Evolutionary conservation across 1,284 basidiomycete species (phyloP), one percentile per base, ranked within the genome.

Genomic region (Puccinia horiana): DNA sequence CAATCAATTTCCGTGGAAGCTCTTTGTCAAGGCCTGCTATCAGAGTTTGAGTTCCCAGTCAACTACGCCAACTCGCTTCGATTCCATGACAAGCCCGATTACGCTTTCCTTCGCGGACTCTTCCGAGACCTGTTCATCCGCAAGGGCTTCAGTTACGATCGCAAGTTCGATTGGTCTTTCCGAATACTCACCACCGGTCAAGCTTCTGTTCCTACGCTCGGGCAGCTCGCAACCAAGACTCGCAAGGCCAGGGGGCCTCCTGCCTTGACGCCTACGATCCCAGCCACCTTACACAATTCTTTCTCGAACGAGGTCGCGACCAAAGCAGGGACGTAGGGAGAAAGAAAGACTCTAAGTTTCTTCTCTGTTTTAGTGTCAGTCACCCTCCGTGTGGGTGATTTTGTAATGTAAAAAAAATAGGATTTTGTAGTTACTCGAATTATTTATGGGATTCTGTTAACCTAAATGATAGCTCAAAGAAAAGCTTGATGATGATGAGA

Each of bases 21-120:
- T 14, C 77, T 80, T 23, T 80, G 77, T 37, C 40, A 26, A 8
- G 77, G 67, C n/a, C 37, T 80, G 23, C 77, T 67, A 35, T 14
- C 52, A 9, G 61, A 80, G 42, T 80, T 80, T 44, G 47, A 72
- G 37, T 67, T 58, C 54, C 77, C 40, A n/a, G 40, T 83, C 37
- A 58, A 77, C 42, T 83, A 83, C 44, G 61, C 73, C 40, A 69
- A 52, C 40, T 65, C 76, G 18, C 74, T 83, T 14, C 40, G 54
- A 16, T 83, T 82, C 72, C 40, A 42, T 8, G 83, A 83, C 42
- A 61, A 29, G 42, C 83, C 83, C 8, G 80, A 83, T 49, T 83
- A 83, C 37, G 37, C 44, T 32, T 72, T 73, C 67, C 44, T 83
- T 32, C 70, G 80, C 23, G 49, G 65, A 29, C 44, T 82, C 5